Evolutionary conservation across 2,329 filamentous ascomycete species (phyloP).

Genomic region (Colletotrichum melonis): DNA sequence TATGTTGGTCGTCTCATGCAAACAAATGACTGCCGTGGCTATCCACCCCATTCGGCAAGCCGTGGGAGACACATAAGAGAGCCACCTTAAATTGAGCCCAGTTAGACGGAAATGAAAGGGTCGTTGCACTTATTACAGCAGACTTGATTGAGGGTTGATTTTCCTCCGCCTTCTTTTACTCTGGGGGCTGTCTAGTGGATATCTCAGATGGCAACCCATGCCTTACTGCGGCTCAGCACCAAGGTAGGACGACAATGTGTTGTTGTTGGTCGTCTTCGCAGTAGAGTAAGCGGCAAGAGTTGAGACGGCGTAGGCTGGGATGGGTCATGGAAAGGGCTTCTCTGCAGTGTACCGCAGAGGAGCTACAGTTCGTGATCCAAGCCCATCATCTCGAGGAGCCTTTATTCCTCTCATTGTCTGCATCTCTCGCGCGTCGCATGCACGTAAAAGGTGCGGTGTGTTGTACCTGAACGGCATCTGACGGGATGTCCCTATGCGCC

Average conservation of each 20-base stretch:
- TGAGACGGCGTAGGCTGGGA: conserved; percentile 5
- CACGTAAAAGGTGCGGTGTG: not conserved
- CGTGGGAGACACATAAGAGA: not conserved
- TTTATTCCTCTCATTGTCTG: not conserved
- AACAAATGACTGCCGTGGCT: conserved; percentile 4
- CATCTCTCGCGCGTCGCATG: not conserved
- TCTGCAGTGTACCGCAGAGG: not conserved
- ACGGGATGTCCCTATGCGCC: not conserved
- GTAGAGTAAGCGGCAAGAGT: not conserved
- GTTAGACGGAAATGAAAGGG: conserved; percentile 1
- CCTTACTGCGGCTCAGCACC: not conserved
- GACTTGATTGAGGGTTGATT: not conserved
- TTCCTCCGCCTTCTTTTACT: not conserved
- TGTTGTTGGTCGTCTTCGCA: not conserved
- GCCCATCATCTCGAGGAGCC: not conserved
- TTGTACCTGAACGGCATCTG: conserved; percentile 15
- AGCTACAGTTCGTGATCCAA: not conserved
- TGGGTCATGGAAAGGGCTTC: not conserved
- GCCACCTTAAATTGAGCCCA: not conserved
- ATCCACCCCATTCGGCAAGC: not conserved
- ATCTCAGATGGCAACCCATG: not conserved
- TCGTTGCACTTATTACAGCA: conserved; percentile 8
- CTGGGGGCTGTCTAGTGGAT: conserved; percentile 1
- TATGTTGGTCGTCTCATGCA: conserved; percentile 3
- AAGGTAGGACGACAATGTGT: not conserved